Base-by-base conservation (phyloP, 2,329 filamentous ascomycete genomes). In the Cladophialophora psammophila region DNA sequence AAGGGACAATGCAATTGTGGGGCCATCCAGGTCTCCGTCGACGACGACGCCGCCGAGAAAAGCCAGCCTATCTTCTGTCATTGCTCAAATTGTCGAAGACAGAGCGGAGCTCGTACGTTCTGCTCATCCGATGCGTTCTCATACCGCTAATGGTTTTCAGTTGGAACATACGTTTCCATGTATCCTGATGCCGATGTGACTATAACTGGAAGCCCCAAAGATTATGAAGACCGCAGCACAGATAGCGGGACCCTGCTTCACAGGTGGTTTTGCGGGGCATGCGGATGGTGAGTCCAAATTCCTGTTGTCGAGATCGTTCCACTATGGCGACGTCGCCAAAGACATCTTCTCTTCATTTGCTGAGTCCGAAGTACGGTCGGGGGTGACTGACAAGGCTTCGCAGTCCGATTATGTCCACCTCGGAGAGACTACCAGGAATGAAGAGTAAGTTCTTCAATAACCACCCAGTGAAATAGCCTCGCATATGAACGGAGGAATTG, bases 1-100 rank as follows among this genome's bases (percentile, higher is more conserved):
- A 35, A 56, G 36, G 68, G 68, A 54, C 13, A 68, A 58, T 68
- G 65, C 62, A 70, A 70, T 32, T 68, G 68, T 38, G 55, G 63
- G n/a, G 65, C 65, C 35, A 65, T 70, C 42, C 59, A 53, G 35
- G 53, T 70, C 38, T 63, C 65, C 15, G 55, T 69, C 38, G 45
- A 59, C 18, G 58, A 69, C 18, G 26, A 31, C 3, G 58, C 57
- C 13, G 54, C 48, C 7, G 50, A 54, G 18, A 65, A 65, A 20
- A 64, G 20, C 15, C 9, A 38, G 18, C 65, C 60, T 2, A 36
- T 61, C 38, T 54, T 60, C 38, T 68, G 65, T 53, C 65, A 52
- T 13, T 68, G 65, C 20, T 34, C 45, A 9, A 67, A 54, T 26
- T 66, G 68, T 60, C 63, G 54, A 26, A 62, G 63, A 42, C 62